Conservation (phyloP, 2,329 filamentous ascomycete species). For the Stylonectria norvegica region DNA sequence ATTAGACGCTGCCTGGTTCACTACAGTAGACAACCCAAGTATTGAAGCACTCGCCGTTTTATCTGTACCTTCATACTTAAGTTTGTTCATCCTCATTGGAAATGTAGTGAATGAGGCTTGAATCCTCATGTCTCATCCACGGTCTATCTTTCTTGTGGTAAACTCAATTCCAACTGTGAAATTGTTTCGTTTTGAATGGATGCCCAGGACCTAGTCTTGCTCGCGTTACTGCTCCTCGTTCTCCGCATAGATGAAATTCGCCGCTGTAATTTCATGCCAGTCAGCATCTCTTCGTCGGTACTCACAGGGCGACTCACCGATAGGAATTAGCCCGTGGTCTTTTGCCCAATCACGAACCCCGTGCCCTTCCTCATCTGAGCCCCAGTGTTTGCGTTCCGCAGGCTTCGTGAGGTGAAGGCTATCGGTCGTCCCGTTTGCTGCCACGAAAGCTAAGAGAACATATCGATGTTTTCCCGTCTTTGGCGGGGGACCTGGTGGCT, state of each 20-base stretch:
- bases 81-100: no score
- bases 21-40: no score
- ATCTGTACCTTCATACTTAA: no score
- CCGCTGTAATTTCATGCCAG: slow-evolving; percentile 13
- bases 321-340: slow-evolving; percentile 17
- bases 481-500: slow-evolving; percentile 15
- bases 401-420: slow-evolving; percentile 15
- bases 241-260: slow-evolving; percentile 22
- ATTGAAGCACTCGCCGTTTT: no score
- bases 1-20: no score
- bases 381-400: slow-evolving; percentile 18
- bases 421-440: slow-evolving; percentile 16
- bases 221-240: slow-evolving; percentile 19
- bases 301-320: slow-evolving; percentile 10
- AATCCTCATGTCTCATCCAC: no score
- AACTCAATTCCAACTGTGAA: no score
- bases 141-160: no score
- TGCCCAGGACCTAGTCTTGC: no score
- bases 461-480: slow-evolving; percentile 22
- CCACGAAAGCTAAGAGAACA: slow-evolving; percentile 17
- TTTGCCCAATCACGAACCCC: slow-evolving; percentile 20
- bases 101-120: no score
- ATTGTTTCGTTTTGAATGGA: no score
- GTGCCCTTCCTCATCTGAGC: slow-evolving; percentile 10
- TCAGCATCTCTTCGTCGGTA: neutral